These are phyloP conservation scores for Ophiostoma sp. DNA, from an alignment of 2,329 filamentous ascomycete species.

Conservation along the genomic window DNA sequence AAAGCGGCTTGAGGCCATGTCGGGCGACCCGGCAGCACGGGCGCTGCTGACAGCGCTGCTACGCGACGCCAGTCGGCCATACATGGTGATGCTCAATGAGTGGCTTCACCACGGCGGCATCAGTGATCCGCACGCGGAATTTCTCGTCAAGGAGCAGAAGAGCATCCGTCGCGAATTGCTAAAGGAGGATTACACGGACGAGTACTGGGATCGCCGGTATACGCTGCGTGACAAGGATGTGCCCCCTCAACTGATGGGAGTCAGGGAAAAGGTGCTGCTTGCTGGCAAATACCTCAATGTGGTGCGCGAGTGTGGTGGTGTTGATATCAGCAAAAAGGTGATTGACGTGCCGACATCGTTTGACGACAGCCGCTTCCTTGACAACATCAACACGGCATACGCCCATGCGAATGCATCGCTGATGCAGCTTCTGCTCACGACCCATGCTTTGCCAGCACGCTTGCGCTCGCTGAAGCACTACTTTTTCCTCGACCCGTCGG, in stretches of 20 bases:
- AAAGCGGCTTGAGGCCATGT: conserved; percentile 78
- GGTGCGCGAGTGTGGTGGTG: conserved; percentile 91
- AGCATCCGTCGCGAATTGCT: conserved; percentile 86
- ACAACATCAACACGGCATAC: conserved; percentile 94
- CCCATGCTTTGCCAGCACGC: conserved; percentile 81
- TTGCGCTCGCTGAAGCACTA: conserved; percentile 94
- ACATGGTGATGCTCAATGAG: conserved; percentile 97
- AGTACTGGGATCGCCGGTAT: conserved; percentile 98
- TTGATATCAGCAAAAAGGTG: conserved; percentile 84
- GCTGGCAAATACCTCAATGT: conserved; percentile 98
- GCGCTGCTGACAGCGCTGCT: conserved; percentile 74
- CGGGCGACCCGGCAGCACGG: conserved; percentile 84
- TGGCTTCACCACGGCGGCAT: conserved; percentile 97
- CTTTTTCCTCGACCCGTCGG: conserved; percentile 95
- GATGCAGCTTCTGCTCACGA: conserved; percentile 83
- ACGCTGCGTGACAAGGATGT: conserved; percentile 88
- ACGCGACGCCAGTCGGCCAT: conserved; percentile 83
- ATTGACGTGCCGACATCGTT: conserved; percentile 87
- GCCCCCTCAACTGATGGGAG: conserved; percentile 81
- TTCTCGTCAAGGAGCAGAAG: conserved; percentile 91
- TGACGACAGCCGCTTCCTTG: conserved; percentile 83
- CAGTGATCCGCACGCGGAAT: conserved; percentile 88
- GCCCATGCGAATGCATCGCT: conserved; percentile 92
- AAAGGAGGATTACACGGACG: conserved; percentile 95
- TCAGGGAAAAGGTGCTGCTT: conserved; percentile 90